Base-by-base conservation (phyloP, 2,329 filamentous ascomycete genomes). In the Fusarium sp. region DNA sequence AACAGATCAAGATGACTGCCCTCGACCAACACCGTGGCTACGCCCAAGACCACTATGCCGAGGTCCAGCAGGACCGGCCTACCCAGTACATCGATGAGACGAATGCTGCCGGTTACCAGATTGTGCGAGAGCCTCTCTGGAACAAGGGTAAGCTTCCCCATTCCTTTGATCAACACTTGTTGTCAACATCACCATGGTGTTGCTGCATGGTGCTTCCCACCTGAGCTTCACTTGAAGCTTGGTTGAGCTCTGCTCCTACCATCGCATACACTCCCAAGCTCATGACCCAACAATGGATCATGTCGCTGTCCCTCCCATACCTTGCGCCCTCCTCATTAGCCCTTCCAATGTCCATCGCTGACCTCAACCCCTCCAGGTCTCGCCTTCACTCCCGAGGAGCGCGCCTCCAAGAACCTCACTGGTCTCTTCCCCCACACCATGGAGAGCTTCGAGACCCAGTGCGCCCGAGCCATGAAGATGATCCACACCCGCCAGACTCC, bases 401-500 rank as follows among this genome's bases (percentile, higher is more conserved):
- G 91, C 76, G 84, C 90, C 65, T 82, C 83, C 79, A 91, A 91
- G 84, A 92, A 92, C 86, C 87, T 92, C 71, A 92, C 90, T 47
- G 91, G 91, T 70, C 87, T 92, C 77, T 85, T 92, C 70, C 91
- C 91, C 60, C 90, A 92, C 81, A 88, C 89, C 79, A 89, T 90
- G 83, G 88, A 91, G 84, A 88, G 82, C 81, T 82, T 88, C 78
- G 84, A 89, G 71, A 91, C 88, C 63, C 90, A 92, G 81, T 89
- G 88, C 78, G 86, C 87, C 77, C 87, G 91, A 84, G 93, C 92
- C 80, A 90, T 95, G 85, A 91, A 91, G 83, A 92, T 95, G 85
- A 92, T 96, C 79, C 88, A 91, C 67, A 89, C 89, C 71, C 91
- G 93, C 73, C 85, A 89, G 73, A 94, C 93, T 56, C 85, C 87